Conservation (phyloP, 768 basidiomycete species). For the Termitomyces sp. region DNA sequence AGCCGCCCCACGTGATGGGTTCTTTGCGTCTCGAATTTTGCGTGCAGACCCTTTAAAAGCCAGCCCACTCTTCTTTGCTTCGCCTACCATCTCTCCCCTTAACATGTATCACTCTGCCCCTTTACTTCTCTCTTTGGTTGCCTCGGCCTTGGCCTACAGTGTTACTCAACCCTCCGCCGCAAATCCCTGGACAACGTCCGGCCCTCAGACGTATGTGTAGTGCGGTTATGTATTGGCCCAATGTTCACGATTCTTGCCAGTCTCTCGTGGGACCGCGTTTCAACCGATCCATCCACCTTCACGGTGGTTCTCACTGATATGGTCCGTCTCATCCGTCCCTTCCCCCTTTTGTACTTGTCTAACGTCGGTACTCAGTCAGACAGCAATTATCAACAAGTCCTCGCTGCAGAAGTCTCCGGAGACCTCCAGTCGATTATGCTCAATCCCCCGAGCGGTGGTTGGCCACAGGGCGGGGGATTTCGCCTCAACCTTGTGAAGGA, state of each 20-base stretch:
- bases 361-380: conserved; percentile 23
- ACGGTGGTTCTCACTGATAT: conserved; percentile 61
- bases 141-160: conserved; percentile 56
- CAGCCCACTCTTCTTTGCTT: conserved; percentile 6
- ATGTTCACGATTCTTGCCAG: conserved; percentile 17
- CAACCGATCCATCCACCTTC: conserved; percentile 64
- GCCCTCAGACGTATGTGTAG: conserved; percentile 37
- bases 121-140: conserved; percentile 43
- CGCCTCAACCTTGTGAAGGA: conserved; percentile 67
- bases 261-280: conserved; percentile 59
- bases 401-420: conserved; percentile 52
- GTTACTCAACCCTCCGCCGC: conserved; percentile 45
- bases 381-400: conserved; percentile 35
- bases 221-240: not conserved
- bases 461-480: conserved; percentile 57
- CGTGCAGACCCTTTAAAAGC: conserved; percentile 17
- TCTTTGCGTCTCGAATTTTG: conserved; percentile 10
- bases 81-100: not conserved
- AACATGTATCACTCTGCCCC: conserved; percentile 38
- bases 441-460: conserved; percentile 56
- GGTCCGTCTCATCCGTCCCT: conserved; percentile 27
- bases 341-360: not conserved
- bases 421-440: conserved; percentile 31
- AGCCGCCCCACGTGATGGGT: conserved; percentile 14
- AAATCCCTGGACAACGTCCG: conserved; percentile 53